phyloP scores from a whole-genome alignment of 2,329 filamentous ascomycete genomes.

The Talaromyces rugulosus region DNA sequence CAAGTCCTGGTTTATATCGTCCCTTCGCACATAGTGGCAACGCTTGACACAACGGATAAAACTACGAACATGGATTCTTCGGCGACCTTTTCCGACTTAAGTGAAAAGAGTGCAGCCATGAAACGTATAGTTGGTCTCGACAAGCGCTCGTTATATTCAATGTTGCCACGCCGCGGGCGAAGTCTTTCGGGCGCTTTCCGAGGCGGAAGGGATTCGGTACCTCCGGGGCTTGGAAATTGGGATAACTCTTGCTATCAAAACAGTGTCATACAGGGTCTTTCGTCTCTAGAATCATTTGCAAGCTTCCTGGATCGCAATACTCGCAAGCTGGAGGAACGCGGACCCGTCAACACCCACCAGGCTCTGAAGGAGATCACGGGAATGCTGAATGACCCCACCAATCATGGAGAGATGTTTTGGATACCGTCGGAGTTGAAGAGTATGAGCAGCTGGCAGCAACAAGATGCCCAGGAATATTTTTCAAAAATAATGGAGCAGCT shows the following conservation, averaged over 20 bases:
- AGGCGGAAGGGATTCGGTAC: constrained; percentile 30
- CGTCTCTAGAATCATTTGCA: constrained; percentile 67
- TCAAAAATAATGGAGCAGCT: constrained; percentile 83
- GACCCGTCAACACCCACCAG: constrained; percentile 43
- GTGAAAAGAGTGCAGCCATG: constrained; percentile 62
- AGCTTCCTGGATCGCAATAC: constrained; percentile 56
- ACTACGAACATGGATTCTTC: constrained; percentile 35
- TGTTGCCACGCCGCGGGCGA: constrained; percentile 53
- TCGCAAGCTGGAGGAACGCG: constrained; percentile 31
- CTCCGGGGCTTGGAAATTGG: constrained; percentile 74
- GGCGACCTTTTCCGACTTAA: constrained; percentile 42
- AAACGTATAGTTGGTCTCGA: constrained; percentile 60
- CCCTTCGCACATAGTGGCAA: constrained; percentile 37
- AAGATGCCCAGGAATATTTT: constrained; percentile 97
- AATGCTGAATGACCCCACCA: constrained; percentile 64
- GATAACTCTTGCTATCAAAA: constrained; percentile 99
- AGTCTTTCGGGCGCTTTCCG: constrained; percentile 46
- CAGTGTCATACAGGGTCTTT: constrained; percentile 81
- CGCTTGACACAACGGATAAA: constrained; percentile 46
- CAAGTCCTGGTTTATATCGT: constrained; percentile 35
- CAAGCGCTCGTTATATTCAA: constrained; percentile 55
- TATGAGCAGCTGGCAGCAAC: constrained; percentile 93
- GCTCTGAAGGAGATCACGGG: constrained; percentile 63
- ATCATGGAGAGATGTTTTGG: constrained; percentile 76
- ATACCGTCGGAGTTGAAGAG: constrained; percentile 77